phyloP scores from a whole-genome alignment of 177 flowering plant species.

The Tripterygium wilfordii region DNA sequence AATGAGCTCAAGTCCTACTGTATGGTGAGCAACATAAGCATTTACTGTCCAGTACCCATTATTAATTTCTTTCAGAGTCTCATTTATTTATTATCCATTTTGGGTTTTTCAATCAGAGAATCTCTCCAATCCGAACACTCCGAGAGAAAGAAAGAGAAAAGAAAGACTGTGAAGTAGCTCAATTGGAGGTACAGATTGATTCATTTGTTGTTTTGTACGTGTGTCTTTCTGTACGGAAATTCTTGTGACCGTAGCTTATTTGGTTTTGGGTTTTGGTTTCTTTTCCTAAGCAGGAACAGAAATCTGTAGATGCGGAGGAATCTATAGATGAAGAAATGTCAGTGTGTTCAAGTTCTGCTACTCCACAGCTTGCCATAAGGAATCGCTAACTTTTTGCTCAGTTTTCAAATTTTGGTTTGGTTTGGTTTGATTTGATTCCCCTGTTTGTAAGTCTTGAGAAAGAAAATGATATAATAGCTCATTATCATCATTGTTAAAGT shows the following conservation, averaged over 20 bases:
- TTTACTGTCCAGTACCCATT: no score
- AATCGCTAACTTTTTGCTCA: no score
- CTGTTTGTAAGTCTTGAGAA: no score
- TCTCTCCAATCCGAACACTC: constrained; percentile 41
- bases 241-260: no score
- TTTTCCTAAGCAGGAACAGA: constrained; percentile 9
- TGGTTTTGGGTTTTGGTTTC: no score
- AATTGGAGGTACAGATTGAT: not conserved
- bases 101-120: constrained; percentile 20
- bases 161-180: constrained; percentile 10
- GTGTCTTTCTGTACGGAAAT: no score
- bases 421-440: no score
- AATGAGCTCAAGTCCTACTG: constrained; percentile 43
- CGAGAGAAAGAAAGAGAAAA: constrained; percentile 34
- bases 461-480: no score
- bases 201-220: no score
- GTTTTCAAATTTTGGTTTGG: no score
- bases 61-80: not conserved
- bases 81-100: not conserved
- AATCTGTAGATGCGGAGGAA: constrained; percentile 15
- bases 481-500: no score
- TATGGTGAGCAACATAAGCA: constrained; percentile 39
- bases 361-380: not conserved
- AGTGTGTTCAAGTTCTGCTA: constrained; percentile 9
- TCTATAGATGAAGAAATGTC: constrained; percentile 14